Evolutionary conservation across 768 basidiomycete species (phyloP).

Genomic region (Pulveroboletus frians): DNA sequence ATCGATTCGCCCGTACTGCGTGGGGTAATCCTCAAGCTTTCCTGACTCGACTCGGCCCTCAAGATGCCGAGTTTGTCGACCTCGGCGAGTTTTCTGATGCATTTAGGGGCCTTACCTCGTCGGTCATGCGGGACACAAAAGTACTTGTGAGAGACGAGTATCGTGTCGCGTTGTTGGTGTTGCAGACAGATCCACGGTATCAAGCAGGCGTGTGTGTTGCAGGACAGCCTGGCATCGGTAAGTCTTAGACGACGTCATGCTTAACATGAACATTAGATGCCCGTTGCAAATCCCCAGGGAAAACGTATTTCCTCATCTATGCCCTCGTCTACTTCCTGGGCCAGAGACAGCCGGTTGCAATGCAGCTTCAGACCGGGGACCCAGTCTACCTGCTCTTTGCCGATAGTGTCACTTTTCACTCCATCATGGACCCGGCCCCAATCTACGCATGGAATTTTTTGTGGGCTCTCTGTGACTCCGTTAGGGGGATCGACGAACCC

Average conservation of each 20-base stretch:
- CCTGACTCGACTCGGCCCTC: neutral
- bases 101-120: neutral
- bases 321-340: neutral
- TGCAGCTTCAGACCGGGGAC: neutral
- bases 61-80: neutral
- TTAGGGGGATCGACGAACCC: neutral
- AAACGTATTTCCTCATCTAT: neutral
- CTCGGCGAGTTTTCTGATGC: neutral
- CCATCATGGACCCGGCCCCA: rapidly evolving
- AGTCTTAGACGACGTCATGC: neutral
- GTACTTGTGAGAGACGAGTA: neutral
- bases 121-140: neutral
- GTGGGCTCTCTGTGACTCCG: neutral
- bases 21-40: neutral
- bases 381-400: neutral
- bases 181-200: neutral
- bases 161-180: neutral
- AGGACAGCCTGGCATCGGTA: neutral
- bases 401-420: rapidly evolving
- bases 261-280: neutral
- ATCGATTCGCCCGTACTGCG: neutral
- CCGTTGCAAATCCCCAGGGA: neutral
- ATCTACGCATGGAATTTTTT: neutral
- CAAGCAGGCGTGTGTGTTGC: neutral
- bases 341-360: neutral